A percentile compares a stretch with the other conserved stretches of the same genome.
Conservation (phyloP, 2,329 filamentous ascomycete species). For the Fusarium sterilihyphosum region DNA sequence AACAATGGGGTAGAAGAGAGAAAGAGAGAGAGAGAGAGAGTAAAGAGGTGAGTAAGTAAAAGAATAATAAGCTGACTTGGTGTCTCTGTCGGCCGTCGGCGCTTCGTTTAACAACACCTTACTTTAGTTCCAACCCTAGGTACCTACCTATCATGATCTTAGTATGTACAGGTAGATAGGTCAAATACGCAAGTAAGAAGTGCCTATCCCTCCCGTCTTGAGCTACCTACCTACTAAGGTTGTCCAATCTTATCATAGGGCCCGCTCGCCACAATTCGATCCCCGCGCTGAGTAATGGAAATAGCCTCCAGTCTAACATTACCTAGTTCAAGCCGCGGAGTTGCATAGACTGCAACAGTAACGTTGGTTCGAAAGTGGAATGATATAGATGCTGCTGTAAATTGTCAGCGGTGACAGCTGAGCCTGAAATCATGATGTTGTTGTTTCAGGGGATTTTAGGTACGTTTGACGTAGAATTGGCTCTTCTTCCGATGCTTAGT, state of each 20-base stretch:
- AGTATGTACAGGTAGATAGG: background rate
- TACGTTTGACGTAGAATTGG: background rate
- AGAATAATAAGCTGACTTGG: background rate
- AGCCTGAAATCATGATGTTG: background rate
- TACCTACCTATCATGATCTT: constrained; percentile 16
- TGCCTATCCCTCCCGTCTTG: background rate
- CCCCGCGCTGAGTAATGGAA: constrained; percentile 34
- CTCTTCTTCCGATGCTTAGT: background rate
- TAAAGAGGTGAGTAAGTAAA: background rate
- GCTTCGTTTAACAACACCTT: constrained; percentile 1
- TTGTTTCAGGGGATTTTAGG: background rate
- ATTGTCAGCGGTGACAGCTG: background rate
- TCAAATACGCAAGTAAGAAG: constrained; percentile 25
- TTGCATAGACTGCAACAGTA: constrained; percentile 3
- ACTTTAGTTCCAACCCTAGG: background rate
- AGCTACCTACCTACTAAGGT: background rate
- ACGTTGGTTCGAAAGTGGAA: constrained; percentile 6
- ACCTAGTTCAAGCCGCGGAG: constrained; percentile 17
- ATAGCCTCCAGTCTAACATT: background rate
- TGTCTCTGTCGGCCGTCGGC: background rate
- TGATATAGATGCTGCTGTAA: background rate
- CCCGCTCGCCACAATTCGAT: constrained; percentile 25
- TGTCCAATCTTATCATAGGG: constrained; percentile 27
- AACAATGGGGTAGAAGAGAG: background rate
- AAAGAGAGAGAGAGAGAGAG: background rate